Evolutionary conservation across 768 basidiomycete genomes (phyloP).

Genomic region (Rhodosporidiobolus odoratus): DNA sequence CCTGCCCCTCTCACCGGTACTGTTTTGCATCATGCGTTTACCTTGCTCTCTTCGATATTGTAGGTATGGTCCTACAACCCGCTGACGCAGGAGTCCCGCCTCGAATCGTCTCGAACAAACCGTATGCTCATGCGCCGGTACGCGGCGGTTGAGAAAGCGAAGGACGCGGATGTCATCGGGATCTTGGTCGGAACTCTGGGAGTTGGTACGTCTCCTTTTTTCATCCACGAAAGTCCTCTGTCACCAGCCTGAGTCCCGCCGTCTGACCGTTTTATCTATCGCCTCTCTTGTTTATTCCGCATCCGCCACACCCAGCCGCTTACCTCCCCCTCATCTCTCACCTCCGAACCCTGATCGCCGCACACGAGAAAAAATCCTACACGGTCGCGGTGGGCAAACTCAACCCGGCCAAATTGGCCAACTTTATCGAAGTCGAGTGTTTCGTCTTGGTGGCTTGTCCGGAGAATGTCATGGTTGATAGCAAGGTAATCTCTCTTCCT

Average conservation of each 20-base stretch:
- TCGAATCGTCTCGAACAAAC: slow-evolving; percentile 69
- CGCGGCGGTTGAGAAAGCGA: slow-evolving; percentile 74
- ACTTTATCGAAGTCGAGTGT: slow-evolving; percentile 93
- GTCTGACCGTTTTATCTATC: slow-evolving; percentile 50
- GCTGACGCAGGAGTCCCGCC: slow-evolving; percentile 48
- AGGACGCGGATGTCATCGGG: slow-evolving; percentile 88
- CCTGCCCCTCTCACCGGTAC: background rate
- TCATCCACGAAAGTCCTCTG: background rate
- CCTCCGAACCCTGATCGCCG: slow-evolving; percentile 64
- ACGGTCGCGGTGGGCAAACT: slow-evolving; percentile 92
- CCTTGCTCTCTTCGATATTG: background rate
- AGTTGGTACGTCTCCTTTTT: slow-evolving; percentile 56
- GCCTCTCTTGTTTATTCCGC: background rate
- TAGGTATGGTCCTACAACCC: slow-evolving; percentile 80
- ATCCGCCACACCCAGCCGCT: slow-evolving; percentile 50
- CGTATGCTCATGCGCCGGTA: slow-evolving; percentile 84
- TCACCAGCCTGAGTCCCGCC: background rate
- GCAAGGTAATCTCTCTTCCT: slow-evolving; percentile 52
- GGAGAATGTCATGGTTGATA: slow-evolving; percentile 74
- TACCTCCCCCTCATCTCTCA: slow-evolving; percentile 80
- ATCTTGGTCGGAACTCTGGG: slow-evolving; percentile 92
- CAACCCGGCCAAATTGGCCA: slow-evolving; percentile 88
- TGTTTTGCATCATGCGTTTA: background rate
- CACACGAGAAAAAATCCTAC: slow-evolving; percentile 78
- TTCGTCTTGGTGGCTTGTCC: slow-evolving; percentile 92